A percentile compares a stretch with the other conserved stretches of the same genome.
phyloP scores from a whole-genome alignment of 345 rosid genomes.

The Balakata baccata region DNA sequence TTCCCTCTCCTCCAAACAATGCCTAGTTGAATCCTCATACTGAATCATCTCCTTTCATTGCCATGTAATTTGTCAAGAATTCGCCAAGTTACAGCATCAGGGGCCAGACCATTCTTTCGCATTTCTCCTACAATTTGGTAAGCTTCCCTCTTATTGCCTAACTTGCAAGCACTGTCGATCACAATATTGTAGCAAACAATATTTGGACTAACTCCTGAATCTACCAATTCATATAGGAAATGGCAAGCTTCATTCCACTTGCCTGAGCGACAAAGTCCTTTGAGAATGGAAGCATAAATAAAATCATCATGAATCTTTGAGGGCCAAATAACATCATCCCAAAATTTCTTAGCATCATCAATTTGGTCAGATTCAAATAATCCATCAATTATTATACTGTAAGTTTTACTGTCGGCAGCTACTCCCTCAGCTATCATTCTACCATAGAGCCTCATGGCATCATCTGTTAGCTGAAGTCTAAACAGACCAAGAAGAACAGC shows the following conservation, averaged over 20 bases:
- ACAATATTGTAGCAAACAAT: constrained; percentile 62
- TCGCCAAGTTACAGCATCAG: constrained; percentile 90
- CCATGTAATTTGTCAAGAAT: constrained; percentile 67
- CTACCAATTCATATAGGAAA: constrained; percentile 72
- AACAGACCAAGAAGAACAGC: constrained; percentile 63
- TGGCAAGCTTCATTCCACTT: constrained; percentile 61
- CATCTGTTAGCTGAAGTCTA: constrained; percentile 42
- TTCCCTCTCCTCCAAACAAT: neutral
- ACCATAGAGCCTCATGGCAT: constrained; percentile 50
- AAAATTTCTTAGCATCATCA: constrained; percentile 64
- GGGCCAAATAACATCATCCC: constrained; percentile 82
- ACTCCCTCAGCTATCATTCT: constrained; percentile 52
- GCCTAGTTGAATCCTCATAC: constrained; percentile 8
- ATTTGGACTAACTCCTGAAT: constrained; percentile 65
- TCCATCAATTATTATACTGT: constrained; percentile 56
- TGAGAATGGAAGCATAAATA: constrained; percentile 74
- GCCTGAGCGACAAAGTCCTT: constrained; percentile 61
- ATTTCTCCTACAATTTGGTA: constrained; percentile 71
- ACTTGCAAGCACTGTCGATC: constrained; percentile 65
- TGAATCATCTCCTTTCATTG: constrained; percentile 13
- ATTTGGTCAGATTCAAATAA: constrained; percentile 44
- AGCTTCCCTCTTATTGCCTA: constrained; percentile 72
- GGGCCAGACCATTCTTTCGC: constrained; percentile 60
- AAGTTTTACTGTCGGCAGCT: constrained; percentile 46
- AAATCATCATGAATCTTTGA: constrained; percentile 63